Evolutionary conservation across 164 flowering plant species (phyloP).

Genomic region (Tetrastigma voinierianum): DNA sequence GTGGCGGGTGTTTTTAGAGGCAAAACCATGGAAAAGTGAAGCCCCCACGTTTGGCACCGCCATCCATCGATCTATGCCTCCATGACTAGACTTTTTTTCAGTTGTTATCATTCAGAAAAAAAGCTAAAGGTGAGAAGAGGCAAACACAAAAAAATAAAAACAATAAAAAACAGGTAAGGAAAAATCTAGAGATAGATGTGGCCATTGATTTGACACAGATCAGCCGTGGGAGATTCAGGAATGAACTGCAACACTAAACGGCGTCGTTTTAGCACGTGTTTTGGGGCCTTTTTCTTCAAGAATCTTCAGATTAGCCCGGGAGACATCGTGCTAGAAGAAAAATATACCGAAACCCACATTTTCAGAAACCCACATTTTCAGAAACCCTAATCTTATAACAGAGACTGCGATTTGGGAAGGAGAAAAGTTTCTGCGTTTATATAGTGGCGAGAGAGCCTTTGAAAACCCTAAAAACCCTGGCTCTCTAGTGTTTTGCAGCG

Average conservation of each 20-base stretch:
- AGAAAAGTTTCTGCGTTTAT: too few relatives aligned
- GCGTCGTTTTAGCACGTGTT: conserved; percentile 35
- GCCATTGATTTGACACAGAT: conserved; percentile 64
- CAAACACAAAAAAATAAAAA: conserved; percentile 2
- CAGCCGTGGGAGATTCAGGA: conserved; percentile 27
- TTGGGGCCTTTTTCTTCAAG: conserved; percentile 58
- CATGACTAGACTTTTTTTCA: conserved; percentile 41
- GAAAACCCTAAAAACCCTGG: too few relatives aligned
- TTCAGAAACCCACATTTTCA: too few relatives aligned
- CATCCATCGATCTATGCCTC: conserved; percentile 37
- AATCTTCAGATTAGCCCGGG: conserved; percentile 65
- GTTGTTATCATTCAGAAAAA: conserved; percentile 11
- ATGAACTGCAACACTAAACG: conserved; percentile 62
- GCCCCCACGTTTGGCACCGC: conserved; percentile 54
- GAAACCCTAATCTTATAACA: too few relatives aligned
- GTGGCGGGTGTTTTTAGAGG: conserved; percentile 45
- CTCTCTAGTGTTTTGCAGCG: too few relatives aligned
- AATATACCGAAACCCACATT: too few relatives aligned
- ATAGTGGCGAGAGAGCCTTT: too few relatives aligned
- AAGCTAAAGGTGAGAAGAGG: conserved; percentile 52
- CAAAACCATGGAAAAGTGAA: conserved; percentile 18
- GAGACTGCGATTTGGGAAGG: too few relatives aligned
- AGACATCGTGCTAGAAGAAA: conserved; percentile 38
- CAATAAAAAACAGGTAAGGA: too few relatives aligned
- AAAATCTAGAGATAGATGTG: conserved; percentile 10